phyloP scores from a whole-genome alignment of 202 grass and related monocot genomes.

The Brachypodium distachyon region DNA sequence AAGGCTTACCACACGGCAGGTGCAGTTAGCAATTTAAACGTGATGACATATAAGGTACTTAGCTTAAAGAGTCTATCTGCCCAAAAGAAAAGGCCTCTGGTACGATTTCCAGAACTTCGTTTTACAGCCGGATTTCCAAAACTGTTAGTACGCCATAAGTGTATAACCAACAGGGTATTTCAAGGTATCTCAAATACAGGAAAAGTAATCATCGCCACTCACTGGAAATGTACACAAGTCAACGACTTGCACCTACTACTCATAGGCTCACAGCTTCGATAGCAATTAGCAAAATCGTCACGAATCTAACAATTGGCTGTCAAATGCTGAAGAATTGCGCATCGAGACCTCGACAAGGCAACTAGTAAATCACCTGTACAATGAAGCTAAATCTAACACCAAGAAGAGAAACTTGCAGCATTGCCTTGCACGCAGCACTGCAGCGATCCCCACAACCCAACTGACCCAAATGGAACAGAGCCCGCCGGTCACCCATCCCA shows the following conservation, averaged over 20 bases:
- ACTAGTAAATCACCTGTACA: not conserved
- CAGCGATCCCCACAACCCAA: not conserved
- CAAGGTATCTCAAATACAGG: not conserved
- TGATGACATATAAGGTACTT: too few relatives aligned
- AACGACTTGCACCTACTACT: not conserved
- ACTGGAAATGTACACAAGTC: not conserved
- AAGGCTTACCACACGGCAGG: too few relatives aligned
- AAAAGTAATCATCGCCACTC: not conserved
- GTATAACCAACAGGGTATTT: not conserved
- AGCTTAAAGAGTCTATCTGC: too few relatives aligned
- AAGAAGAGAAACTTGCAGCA: not conserved
- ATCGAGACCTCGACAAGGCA: not conserved
- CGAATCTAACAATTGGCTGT: not conserved
- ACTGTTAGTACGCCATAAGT: not conserved
- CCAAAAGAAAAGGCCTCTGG: not conserved
- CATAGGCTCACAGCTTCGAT: not conserved
- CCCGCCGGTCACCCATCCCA: not conserved
- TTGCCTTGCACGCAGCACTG: not conserved
- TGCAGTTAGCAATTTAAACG: too few relatives aligned
- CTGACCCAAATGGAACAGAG: not conserved
- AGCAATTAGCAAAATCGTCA: not conserved
- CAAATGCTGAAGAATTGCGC: not conserved
- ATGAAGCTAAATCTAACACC: not conserved
- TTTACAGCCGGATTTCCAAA: not conserved
- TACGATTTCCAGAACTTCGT: not conserved